Conservation (phyloP, 2,329 filamentous ascomycete genomes). For the Harringtonia lauricola region DNA sequence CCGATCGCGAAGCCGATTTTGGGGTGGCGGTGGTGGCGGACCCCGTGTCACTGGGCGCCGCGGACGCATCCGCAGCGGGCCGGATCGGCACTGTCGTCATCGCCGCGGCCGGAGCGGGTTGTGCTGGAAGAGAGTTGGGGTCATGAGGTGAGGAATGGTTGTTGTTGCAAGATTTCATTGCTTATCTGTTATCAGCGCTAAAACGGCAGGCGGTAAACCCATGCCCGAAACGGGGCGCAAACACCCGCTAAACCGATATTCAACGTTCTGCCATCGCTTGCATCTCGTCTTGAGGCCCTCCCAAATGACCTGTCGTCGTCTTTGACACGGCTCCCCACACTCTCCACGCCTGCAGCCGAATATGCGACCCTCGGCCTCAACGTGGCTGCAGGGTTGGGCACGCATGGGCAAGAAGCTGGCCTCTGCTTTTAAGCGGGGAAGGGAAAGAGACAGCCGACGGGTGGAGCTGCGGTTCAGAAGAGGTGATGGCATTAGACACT, state of each 20-base stretch:
- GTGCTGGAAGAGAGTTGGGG: too few relatives aligned
- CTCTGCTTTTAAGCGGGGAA: not conserved
- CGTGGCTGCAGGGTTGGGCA: not conserved
- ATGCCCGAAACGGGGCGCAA: too few relatives aligned
- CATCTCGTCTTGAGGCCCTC: not conserved
- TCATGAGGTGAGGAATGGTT: too few relatives aligned
- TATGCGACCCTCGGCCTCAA: constrained; percentile 6
- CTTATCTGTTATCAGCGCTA: not conserved
- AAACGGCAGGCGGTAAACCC: constrained; percentile 7
- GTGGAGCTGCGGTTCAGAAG: not conserved
- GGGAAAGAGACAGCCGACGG: too few relatives aligned
- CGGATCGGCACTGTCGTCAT: constrained; percentile 10
- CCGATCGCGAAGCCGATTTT: constrained; percentile 9
- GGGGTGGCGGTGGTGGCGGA: constrained; percentile 3
- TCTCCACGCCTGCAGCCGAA: constrained; percentile 4
- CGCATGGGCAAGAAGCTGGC: not conserved
- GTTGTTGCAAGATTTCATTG: too few relatives aligned
- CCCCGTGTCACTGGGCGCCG: too few relatives aligned
- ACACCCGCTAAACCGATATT: too few relatives aligned
- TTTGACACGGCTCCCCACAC: not conserved
- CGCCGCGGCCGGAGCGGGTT: constrained; percentile 2
- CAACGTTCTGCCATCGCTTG: too few relatives aligned
- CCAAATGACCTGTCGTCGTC: constrained; percentile 5
- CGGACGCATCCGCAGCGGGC: too few relatives aligned
- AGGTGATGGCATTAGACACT: constrained; percentile 10